Evolutionary conservation across 768 basidiomycete species (phyloP).

Genomic region (Daedaleopsis nitida): DNA sequence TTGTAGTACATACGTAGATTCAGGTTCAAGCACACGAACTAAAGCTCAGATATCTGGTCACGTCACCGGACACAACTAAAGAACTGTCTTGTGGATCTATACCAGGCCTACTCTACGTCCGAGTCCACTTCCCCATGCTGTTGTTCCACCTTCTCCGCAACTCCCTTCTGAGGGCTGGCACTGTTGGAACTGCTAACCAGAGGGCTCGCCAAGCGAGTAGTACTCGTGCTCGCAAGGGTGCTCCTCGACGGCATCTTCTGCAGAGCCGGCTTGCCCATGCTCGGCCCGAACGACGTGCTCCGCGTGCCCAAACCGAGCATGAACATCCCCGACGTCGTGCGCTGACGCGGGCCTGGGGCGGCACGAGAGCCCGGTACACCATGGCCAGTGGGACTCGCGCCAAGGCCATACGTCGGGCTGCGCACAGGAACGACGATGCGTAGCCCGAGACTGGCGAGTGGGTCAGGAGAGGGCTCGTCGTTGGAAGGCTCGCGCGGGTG

Average conservation of each 20-base stretch:
- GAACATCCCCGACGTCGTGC: conserved; percentile 65
- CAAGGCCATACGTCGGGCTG: conserved; percentile 1
- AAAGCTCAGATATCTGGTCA: too few relatives aligned
- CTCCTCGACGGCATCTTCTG: conserved; percentile 15
- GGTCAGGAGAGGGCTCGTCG: conserved; percentile 27
- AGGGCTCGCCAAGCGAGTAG: not conserved
- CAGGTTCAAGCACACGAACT: too few relatives aligned
- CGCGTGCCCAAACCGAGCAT: conserved; percentile 59
- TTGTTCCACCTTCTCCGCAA: not conserved
- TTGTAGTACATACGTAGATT: too few relatives aligned
- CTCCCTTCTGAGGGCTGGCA: not conserved
- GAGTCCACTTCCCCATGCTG: not conserved
- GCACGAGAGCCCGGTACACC: conserved; percentile 13
- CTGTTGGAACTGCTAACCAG: not conserved
- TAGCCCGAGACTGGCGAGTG: conserved; percentile 49
- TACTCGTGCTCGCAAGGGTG: conserved; percentile 10
- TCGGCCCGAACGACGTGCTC: conserved; percentile 34
- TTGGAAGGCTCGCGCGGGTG: conserved; percentile 23
- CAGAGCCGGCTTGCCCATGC: conserved; percentile 4
- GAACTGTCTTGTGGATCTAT: not conserved
- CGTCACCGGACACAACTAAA: not conserved
- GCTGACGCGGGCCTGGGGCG: conserved; percentile 33
- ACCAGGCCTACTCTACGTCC: conserved; percentile 22
- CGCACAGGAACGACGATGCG: conserved; percentile 55
- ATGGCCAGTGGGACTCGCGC: not conserved